Evolutionary conservation across 2,329 filamentous ascomycete species (phyloP).

Genomic region (Hypoxylon sp.): DNA sequence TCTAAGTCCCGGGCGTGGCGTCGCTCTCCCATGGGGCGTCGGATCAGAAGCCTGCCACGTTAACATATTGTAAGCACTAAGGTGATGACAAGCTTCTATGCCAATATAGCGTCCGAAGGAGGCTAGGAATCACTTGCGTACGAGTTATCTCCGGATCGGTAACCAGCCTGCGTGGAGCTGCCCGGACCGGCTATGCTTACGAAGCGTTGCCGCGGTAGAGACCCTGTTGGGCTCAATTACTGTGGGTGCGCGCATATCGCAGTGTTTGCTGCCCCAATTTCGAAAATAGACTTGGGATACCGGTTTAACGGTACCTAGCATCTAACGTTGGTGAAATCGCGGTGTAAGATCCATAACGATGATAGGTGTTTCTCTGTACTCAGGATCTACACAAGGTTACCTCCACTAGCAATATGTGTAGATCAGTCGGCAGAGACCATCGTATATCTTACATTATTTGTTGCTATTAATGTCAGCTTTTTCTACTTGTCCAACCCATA

Average conservation of each 20-base stretch:
- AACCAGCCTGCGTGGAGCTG: slow-evolving; percentile 25
- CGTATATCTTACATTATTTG: slow-evolving; percentile 15
- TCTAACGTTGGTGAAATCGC: not conserved
- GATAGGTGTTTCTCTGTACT: slow-evolving; percentile 17
- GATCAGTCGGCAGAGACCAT: slow-evolving; percentile 25
- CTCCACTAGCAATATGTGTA: slow-evolving; percentile 8
- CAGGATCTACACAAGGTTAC: slow-evolving; percentile 33
- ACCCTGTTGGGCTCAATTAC: slow-evolving; percentile 1
- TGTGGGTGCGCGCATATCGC: slow-evolving; percentile 17
- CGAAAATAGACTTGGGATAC: not conserved
- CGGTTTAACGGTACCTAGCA: not conserved
- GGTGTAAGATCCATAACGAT: not conserved
- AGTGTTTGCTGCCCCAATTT: slow-evolving; percentile 4
- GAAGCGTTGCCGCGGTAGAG: slow-evolving; percentile 1
- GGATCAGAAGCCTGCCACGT: not conserved
- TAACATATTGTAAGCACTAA: slow-evolving; percentile 14
- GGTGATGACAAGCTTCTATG: slow-evolving; percentile 3
- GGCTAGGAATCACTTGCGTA: slow-evolving; percentile 8
- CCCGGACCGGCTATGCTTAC: slow-evolving; percentile 20
- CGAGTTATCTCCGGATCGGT: slow-evolving; percentile 30
- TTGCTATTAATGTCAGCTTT: slow-evolving; percentile 12
- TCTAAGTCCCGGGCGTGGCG: not conserved
- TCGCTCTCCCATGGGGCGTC: not conserved
- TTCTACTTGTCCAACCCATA: not conserved
- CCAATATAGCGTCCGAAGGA: slow-evolving; percentile 1